Evolutionary conservation across 1,139 yeast genomes (phyloP), one percentile per base, ranked within the genome.

Genomic region (Geotrichum reessii): DNA sequence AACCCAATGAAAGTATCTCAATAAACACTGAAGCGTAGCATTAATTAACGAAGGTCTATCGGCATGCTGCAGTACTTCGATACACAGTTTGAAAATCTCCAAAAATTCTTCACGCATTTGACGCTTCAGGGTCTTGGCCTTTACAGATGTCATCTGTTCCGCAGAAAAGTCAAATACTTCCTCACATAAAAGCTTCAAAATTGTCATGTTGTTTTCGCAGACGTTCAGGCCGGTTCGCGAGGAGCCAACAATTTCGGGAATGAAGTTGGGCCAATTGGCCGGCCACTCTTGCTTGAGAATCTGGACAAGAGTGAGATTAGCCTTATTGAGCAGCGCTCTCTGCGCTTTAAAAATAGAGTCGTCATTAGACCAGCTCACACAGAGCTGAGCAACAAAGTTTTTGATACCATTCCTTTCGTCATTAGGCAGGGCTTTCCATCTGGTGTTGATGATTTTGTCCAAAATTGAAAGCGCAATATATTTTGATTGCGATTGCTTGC

Each of bases 271-370:
- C 99, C 99, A 93, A 71, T 91, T 88, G 66, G 86, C 91, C 47
- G 99, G 99, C 99, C 99, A 93, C 71, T 93, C 99, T 74, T 93
- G 98, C 71, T 93, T 93, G 69, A 93, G 82, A 56, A 93, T 86
- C 69, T 92, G 95, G 47, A 93, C 99, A 69, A 93, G 78, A 4
- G 98, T 93, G 70, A 93, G 80, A 74, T 93, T 97, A 67, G 93
- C 92, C 73, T 95, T 95, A 75, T 88, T 90, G 68, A 93, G 89
- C 69, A 93, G 80, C 21, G 97, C 86, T 69, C 85, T 84, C 71
- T 91, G 92, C 53, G 81, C 75, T 60, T 80, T 81, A 71, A 92
- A 91, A 25, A 84, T 78, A n/a, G 79, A 76, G 62, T 91, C 96
- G 71, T 87, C 88, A 64, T 90, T 95, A 74, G 97, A 89, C 80